Evolutionary conservation across 2,329 filamentous ascomycete species (phyloP), one percentile per base, ranked within the genome.

Genomic region (Fusarium temperatum): DNA sequence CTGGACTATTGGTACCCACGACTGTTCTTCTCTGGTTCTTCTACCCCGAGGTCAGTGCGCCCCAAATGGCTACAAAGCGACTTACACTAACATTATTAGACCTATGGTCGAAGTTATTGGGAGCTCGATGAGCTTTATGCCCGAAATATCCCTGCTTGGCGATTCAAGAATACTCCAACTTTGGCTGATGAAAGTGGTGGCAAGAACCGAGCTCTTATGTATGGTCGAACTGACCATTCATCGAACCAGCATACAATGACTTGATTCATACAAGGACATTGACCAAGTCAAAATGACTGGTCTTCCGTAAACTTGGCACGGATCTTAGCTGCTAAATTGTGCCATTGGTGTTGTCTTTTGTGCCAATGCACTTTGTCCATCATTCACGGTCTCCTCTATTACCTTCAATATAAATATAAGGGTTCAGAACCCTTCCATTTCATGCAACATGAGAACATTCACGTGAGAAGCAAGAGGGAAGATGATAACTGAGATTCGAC

Each of bases 71-170:
- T 39, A 10, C 20, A 14, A 26, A 36, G 13, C 4, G 7, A 26
- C 9, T 28, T 26, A 6, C 5, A 28, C 24, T 54, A 28, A 54
- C 11, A 28, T 10, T 10, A 2, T 28, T 54, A 68, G 65, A 68
- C 61, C 11, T 68, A 68, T 18, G 65, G 65, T 14, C 65, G 65
- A 68, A 68, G 61, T 22, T 68, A 68, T 20, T 65, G 51, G 65
- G 65, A 68, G 15, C 65, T 68, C 24, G 65, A 68, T 9, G 65
- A 68, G 32, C 61, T 68, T 26, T 68, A 68, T 36, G 61, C 63
- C 39, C 38, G 65, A 12, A 65, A 58, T n/a, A 68, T 68, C 22
- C 65, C 65, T 11, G 61, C 65, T 20, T 68, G 65, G 65, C 50
- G 42, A 26, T 68, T 68, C n/a, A 68, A 68, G 51, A 32, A 65